Conservation (phyloP, 331 rosid genomes). For the Ulmus americana region DNA sequence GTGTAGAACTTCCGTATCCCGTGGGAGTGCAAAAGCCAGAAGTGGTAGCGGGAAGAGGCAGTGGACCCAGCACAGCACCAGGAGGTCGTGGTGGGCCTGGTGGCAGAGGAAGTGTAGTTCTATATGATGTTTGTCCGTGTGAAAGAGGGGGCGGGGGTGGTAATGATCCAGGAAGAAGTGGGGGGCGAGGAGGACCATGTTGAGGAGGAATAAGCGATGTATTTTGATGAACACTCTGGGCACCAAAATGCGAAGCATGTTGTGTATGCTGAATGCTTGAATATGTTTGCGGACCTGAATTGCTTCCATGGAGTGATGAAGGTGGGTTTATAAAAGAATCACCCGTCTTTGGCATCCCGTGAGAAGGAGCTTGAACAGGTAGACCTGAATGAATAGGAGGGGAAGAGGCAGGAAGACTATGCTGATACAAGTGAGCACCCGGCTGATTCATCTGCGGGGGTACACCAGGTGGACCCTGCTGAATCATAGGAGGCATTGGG, state of each 20-base stretch:
- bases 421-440: slow-evolving; percentile 35
- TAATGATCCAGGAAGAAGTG: slow-evolving; percentile 30
- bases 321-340: slow-evolving; percentile 35
- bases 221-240: slow-evolving; percentile 31
- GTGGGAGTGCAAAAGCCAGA: slow-evolving; percentile 28
- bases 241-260: slow-evolving; percentile 36
- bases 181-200: slow-evolving; percentile 26
- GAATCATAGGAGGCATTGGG: slow-evolving; percentile 18
- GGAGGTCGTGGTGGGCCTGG: slow-evolving; percentile 34
- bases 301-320: slow-evolving; percentile 13
- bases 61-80: slow-evolving; percentile 36
- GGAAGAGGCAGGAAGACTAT: slow-evolving; percentile 34
- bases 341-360: slow-evolving; percentile 31
- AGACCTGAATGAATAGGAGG: slow-evolving; percentile 28
- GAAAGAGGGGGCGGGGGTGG: slow-evolving; percentile 30
- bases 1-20: slow-evolving; percentile 27
- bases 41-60: slow-evolving; percentile 30
- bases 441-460: slow-evolving; percentile 36
- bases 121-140: slow-evolving; percentile 43
- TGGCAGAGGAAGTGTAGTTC: slow-evolving; percentile 25
- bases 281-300: slow-evolving; percentile 21
- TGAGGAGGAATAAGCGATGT: slow-evolving; percentile 28
- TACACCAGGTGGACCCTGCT: slow-evolving; percentile 22
- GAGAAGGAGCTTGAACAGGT: slow-evolving; percentile 20
- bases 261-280: slow-evolving; percentile 33